Evolutionary conservation across 768 basidiomycete species (phyloP).

Genomic region (Mycena latifolia): DNA sequence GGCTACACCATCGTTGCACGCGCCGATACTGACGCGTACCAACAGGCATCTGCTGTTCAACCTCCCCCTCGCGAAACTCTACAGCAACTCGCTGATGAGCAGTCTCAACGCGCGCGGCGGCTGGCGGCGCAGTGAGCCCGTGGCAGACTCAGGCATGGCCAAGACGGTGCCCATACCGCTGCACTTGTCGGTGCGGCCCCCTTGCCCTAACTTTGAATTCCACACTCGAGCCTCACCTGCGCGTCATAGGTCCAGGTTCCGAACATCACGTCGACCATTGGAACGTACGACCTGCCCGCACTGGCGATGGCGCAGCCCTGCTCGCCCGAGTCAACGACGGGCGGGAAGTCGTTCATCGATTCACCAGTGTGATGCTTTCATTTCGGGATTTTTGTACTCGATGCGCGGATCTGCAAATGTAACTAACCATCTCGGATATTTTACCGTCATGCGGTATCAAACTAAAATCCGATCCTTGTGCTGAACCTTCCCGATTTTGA

Average conservation of each 20-base stretch:
- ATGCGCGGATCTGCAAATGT: too few species aligned
- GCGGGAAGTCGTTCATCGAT: slow-evolving; percentile 26
- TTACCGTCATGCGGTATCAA: too few species aligned
- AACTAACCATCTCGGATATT: too few species aligned
- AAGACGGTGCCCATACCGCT: slow-evolving; percentile 26
- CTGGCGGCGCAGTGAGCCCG: slow-evolving; percentile 28
- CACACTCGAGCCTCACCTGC: background rate
- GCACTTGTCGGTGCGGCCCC: slow-evolving; percentile 28
- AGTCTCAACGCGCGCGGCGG: slow-evolving; percentile 50
- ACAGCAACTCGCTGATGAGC: slow-evolving; percentile 54
- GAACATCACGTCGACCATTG: background rate
- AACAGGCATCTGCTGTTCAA: slow-evolving; percentile 49
- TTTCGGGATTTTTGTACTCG: too few species aligned
- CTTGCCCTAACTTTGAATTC: background rate
- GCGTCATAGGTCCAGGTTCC: slow-evolving; percentile 23
- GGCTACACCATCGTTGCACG: too few species aligned
- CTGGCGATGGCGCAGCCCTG: slow-evolving; percentile 15
- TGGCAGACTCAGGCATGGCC: slow-evolving; percentile 27
- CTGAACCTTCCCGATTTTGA: background rate
- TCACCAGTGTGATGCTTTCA: slow-evolving; percentile 27
- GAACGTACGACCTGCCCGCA: slow-evolving; percentile 13
- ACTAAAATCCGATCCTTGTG: too few species aligned
- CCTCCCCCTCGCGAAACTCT: slow-evolving; percentile 52
- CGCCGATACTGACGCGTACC: too few species aligned
- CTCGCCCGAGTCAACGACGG: background rate